Conservation (phyloP, 73 alveolate genomes). For the Paramecium primaurelia region DNA sequence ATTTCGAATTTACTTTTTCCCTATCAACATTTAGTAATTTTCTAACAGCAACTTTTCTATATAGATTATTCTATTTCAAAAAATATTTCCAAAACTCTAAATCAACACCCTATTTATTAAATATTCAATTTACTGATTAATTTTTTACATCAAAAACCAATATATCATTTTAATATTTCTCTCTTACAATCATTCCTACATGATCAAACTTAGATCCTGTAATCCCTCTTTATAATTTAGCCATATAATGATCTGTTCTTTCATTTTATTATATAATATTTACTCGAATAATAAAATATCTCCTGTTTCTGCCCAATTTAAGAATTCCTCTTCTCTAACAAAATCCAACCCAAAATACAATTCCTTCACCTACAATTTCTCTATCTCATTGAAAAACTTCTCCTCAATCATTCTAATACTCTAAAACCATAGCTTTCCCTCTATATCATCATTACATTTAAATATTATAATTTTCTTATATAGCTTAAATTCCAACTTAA, state of each 20-base stretch:
- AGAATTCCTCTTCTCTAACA: conserved; percentile 5
- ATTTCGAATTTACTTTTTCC: background rate
- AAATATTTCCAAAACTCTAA: background rate
- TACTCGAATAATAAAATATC: conserved; percentile 34
- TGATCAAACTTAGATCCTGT: conserved; percentile 1
- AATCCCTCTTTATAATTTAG: conserved; percentile 2
- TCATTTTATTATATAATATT: background rate
- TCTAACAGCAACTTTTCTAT: background rate
- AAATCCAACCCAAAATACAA: background rate
- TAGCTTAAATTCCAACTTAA: background rate
- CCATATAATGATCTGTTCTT: conserved; percentile 20
- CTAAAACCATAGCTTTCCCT: background rate
- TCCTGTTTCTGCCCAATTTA: conserved; percentile 3
- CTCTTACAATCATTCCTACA: conserved; percentile 20
- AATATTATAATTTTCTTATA: background rate
- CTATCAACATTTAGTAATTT: background rate
- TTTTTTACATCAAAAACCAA: conserved; percentile 1
- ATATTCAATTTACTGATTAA: background rate
- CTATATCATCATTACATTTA: background rate
- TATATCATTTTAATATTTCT: background rate
- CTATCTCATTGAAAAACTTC: background rate
- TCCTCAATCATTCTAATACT: conserved; percentile 16
- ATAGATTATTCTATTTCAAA: background rate
- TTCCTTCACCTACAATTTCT: background rate
- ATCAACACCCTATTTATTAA: background rate